phyloP scores from a whole-genome alignment of 306 rosid species.

The Vigna mungo region DNA sequence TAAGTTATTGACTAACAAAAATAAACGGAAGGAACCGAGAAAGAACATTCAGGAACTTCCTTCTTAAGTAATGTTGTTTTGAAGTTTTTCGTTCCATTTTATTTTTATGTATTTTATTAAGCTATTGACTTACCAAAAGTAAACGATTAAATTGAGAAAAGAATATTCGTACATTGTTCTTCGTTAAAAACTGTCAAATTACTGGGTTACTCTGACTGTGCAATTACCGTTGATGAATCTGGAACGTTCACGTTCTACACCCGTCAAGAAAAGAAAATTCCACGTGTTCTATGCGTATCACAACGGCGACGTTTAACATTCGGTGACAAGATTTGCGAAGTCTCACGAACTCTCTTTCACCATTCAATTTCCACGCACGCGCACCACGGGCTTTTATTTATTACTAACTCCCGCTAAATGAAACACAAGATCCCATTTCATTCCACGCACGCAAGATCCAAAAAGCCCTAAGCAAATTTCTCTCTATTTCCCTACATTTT shows the following conservation, averaged over 20 bases:
- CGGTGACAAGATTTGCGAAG: not conserved
- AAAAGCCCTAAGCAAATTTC: not conserved
- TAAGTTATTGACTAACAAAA: too few species aligned
- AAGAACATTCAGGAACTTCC: not conserved
- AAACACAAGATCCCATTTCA: not conserved
- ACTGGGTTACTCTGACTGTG: too few species aligned
- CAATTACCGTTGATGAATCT: not conserved
- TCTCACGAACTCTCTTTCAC: slow-evolving; percentile 40
- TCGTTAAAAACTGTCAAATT: too few species aligned
- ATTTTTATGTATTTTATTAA: not conserved
- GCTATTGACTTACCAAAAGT: not conserved
- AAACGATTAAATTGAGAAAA: not conserved
- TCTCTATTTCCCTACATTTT: not conserved
- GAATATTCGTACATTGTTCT: not conserved
- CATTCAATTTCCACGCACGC: not conserved
- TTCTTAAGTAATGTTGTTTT: not conserved
- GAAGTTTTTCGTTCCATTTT: not conserved
- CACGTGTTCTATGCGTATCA: not conserved
- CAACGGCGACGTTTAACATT: not conserved
- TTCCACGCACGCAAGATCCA: not conserved
- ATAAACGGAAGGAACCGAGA: too few species aligned
- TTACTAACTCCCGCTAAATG: not conserved
- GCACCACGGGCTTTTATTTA: not conserved
- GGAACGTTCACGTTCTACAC: slow-evolving; percentile 5
- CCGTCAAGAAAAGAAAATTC: not conserved